phyloP scores from a whole-genome alignment of 768 basidiomycete genomes.

The Collybiopsis confluens region DNA sequence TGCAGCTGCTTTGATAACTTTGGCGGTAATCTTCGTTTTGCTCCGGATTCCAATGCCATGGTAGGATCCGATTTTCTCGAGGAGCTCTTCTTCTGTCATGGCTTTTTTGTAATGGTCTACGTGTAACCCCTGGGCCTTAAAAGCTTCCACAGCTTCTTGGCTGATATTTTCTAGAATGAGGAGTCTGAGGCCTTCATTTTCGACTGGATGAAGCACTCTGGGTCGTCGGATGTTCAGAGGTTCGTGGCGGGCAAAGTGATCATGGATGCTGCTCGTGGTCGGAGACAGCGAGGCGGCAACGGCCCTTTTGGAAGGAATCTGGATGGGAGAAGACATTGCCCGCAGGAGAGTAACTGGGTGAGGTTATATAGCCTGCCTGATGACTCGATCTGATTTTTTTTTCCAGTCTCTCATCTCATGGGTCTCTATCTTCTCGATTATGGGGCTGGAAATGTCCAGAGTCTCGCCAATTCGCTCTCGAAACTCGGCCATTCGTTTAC shows the following conservation, averaged over 20 bases:
- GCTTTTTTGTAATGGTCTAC: constrained; percentile 88
- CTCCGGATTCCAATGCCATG: constrained; percentile 96
- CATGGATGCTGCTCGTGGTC: constrained; percentile 36
- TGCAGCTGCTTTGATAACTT: constrained; percentile 80
- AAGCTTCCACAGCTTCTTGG: constrained; percentile 77
- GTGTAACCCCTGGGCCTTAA: constrained; percentile 81
- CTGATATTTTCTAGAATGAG: constrained; percentile 95
- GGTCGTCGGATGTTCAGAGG: constrained; percentile 45
- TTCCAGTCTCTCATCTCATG: constrained; percentile 24
- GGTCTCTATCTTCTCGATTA: constrained; percentile 90
- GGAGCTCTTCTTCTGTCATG: constrained; percentile 89
- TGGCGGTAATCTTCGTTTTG: constrained; percentile 94
- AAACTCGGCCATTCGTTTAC: constrained; percentile 82
- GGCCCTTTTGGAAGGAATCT: constrained; percentile 32
- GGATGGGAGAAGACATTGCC: constrained; percentile 45
- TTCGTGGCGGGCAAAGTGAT: constrained; percentile 37
- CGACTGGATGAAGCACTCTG: constrained; percentile 75
- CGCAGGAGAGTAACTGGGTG: not conserved
- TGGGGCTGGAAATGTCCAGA: constrained; percentile 92
- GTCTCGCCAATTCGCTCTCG: constrained; percentile 86
- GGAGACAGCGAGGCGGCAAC: constrained; percentile 57
- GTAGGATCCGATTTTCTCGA: constrained; percentile 77
- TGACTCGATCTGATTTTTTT: not conserved
- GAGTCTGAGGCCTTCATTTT: constrained; percentile 76
- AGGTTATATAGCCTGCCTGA: not conserved